phyloP scores from a whole-genome alignment of 176 grass and related monocot species.

The Juncus effusus region DNA sequence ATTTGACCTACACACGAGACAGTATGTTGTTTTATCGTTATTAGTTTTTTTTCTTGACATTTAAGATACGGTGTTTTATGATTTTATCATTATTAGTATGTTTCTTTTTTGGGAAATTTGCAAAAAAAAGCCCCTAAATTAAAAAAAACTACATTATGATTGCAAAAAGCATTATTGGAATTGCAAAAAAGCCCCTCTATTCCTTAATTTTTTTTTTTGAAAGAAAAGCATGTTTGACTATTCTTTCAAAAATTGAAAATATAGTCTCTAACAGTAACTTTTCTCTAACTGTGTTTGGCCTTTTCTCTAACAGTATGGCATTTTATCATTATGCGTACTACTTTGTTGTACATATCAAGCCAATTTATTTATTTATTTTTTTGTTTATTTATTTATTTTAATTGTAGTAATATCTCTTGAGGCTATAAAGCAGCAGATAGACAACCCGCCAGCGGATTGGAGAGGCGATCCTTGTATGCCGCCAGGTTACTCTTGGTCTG shows the following conservation, averaged over 20 bases:
- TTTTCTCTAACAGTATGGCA: not conserved
- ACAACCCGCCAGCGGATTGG: constrained; percentile 72
- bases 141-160: not conserved
- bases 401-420: constrained; percentile 53
- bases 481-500: constrained; percentile 69
- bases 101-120: not conserved
- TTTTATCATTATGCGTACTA: not conserved
- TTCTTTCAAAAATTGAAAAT: too few relatives aligned
- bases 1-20: constrained; percentile 51
- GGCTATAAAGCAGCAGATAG: constrained; percentile 50
- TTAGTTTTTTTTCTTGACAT: not conserved
- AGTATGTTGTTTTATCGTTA: constrained; percentile 37
- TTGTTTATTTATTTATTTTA: not conserved
- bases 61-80: not conserved
- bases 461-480: constrained; percentile 94
- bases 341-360: not conserved
- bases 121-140: not conserved
- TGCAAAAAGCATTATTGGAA: not conserved
- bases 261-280: not conserved
- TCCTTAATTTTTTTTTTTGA: too few relatives aligned
- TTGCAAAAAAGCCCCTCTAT: too few relatives aligned
- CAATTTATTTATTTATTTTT: constrained; percentile 1
- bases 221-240: too few relatives aligned
- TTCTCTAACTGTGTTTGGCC: not conserved
- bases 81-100: not conserved